Percentiles rank a stretch among this genome's conserved stretches.
Evolutionary conservation across 1,139 yeast genomes (phyloP).

Genomic region (Saccharomycopsis phalli): DNA sequence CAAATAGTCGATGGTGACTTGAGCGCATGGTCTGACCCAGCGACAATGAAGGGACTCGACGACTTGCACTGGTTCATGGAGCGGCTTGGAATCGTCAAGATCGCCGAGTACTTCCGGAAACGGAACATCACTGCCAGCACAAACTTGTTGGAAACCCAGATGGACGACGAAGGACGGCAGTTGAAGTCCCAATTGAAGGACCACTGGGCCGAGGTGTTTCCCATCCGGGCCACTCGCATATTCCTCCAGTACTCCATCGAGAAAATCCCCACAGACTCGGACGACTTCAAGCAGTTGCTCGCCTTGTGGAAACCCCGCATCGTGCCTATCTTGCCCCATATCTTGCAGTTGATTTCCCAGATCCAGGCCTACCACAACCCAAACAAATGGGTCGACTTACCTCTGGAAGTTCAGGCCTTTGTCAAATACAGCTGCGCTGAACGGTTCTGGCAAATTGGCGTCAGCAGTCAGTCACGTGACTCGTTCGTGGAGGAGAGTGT

Average conservation of each 20-base stretch:
- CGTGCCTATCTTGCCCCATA: constrained; percentile 85
- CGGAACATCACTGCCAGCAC: constrained; percentile 75
- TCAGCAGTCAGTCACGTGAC: constrained; percentile 87
- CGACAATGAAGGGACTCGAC: constrained; percentile 78
- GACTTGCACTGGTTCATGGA: constrained; percentile 98
- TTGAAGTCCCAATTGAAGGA: constrained; percentile 73
- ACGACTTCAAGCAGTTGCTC: constrained; percentile 64
- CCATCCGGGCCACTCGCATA: constrained; percentile 90
- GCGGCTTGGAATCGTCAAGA: constrained; percentile 85
- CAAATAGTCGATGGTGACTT: constrained; percentile 89
- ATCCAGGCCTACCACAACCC: constrained; percentile 94
- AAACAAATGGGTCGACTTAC: constrained; percentile 78
- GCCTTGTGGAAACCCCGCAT: constrained; percentile 89
- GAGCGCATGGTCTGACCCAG: constrained; percentile 86
- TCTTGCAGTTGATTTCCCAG: constrained; percentile 76
- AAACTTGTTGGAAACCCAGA: constrained; percentile 63
- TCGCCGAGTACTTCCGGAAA: constrained; percentile 80
- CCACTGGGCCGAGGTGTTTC: constrained; percentile 91
- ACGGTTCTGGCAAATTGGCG: constrained; percentile 98
- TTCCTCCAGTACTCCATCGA: constrained; percentile 94
- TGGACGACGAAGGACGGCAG: constrained; percentile 84
- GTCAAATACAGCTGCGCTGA: constrained; percentile 83
- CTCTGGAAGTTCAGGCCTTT: constrained; percentile 83
- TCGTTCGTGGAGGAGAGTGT: constrained; percentile 92
- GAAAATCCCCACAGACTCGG: constrained; percentile 68